A percentile compares a stretch with the other conserved stretches of the same genome.
Evolutionary conservation across 2,329 filamentous ascomycete species (phyloP).

Genomic region (Aphanoascus verrucosus): DNA sequence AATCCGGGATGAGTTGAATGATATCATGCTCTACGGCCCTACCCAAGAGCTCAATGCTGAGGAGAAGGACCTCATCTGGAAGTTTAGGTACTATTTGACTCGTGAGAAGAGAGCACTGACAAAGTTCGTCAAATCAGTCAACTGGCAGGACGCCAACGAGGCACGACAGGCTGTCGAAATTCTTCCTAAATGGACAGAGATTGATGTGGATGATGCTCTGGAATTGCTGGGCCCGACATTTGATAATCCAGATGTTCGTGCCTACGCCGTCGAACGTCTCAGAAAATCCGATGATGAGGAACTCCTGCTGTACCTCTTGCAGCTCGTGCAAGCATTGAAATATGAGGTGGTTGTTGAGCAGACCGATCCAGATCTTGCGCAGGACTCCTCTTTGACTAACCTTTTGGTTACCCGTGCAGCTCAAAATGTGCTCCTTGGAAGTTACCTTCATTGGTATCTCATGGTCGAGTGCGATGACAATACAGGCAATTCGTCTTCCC

Average conservation of each 20-base stretch:
- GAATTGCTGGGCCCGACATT: conserved; percentile 89
- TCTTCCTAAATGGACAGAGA: conserved; percentile 86
- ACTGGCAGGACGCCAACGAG: conserved; percentile 80
- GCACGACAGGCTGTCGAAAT: conserved; percentile 82
- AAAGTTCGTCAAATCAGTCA: conserved; percentile 96
- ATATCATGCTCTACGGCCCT: conserved; percentile 83
- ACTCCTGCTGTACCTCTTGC: conserved; percentile 77
- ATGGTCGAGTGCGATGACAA: conserved; percentile 92
- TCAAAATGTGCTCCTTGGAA: conserved; percentile 80
- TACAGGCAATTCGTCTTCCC: conserved; percentile 60
- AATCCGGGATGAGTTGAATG: conserved; percentile 84
- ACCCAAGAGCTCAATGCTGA: conserved; percentile 79
- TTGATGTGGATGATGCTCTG: conserved; percentile 91
- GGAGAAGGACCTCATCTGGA: conserved; percentile 95
- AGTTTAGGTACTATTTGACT: conserved; percentile 88
- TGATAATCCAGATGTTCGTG: conserved; percentile 74
- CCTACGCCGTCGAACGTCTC: conserved; percentile 84
- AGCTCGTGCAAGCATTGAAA: conserved; percentile 91
- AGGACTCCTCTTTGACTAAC: conserved; percentile 73
- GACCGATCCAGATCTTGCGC: conserved; percentile 50
- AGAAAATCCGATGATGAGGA: conserved; percentile 90
- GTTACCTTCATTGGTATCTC: conserved; percentile 95
- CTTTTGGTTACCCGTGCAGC: conserved; percentile 85
- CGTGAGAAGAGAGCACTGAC: conserved; percentile 86
- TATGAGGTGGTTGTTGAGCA: conserved; percentile 67